Percentiles rank a stretch among this genome's conserved stretches.
These are phyloP conservation scores for Rhododendron molle DNA, from an alignment of 148 eudicot genomes.

Conservation along the genomic window DNA sequence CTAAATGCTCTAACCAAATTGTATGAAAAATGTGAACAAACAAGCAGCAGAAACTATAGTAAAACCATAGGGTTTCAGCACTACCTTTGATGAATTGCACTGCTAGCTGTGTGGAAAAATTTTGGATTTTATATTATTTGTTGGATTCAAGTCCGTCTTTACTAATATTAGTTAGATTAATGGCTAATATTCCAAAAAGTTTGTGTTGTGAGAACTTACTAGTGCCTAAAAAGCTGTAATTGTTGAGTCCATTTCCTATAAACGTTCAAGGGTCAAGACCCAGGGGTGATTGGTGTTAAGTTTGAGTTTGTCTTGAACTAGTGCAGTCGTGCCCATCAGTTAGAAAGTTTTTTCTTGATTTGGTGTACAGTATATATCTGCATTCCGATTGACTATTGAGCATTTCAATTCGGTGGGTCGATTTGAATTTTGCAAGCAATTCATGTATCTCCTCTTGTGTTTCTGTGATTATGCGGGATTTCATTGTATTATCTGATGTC, in stretches of 20 bases:
- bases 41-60: no score
- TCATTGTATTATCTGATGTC: no score
- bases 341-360: background rate
- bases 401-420: background rate
- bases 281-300: background rate
- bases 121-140: no score
- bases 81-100: no score
- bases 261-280: background rate
- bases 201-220: background rate
- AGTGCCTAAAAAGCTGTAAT: background rate
- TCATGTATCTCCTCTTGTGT: background rate
- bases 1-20: no score
- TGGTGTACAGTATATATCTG: background rate
- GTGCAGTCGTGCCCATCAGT: background rate
- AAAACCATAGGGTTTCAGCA: no score
- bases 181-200: background rate
- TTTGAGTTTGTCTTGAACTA: background rate
- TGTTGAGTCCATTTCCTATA: background rate
- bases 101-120: no score
- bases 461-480: no score
- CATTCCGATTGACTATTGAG: background rate
- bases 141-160: no score
- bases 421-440: background rate
- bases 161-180: no score
- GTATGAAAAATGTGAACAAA: no score